Evolutionary conservation across 257 asterid species (phyloP).

Genomic region (Solanum chiquidenum): DNA sequence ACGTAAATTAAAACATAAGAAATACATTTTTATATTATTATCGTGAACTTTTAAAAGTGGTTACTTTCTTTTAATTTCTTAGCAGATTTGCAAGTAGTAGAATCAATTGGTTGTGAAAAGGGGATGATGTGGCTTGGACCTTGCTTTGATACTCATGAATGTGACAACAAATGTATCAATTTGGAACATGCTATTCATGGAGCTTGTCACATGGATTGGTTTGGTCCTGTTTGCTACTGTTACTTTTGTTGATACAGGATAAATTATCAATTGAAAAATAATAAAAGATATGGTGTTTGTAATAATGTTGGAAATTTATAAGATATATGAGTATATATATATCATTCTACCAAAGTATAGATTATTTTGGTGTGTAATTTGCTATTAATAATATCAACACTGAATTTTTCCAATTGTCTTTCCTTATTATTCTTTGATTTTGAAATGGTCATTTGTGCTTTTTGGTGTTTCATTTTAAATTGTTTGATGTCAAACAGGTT

Average conservation of each 20-base stretch:
- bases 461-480: too few relatives aligned
- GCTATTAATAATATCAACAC: too few relatives aligned
- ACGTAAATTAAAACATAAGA: not conserved
- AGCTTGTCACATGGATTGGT: not conserved
- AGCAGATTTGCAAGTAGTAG: not conserved
- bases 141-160: not conserved
- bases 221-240: not conserved
- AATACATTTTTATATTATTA: not conserved
- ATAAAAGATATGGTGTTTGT: not conserved
- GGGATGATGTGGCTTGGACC: not conserved
- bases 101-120: not conserved
- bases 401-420: too few relatives aligned
- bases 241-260: not conserved
- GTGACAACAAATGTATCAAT: not conserved
- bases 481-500: too few relatives aligned
- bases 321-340: too few relatives aligned
- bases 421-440: too few relatives aligned
- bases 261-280: not conserved
- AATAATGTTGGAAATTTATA: not conserved
- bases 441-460: too few relatives aligned
- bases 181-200: not conserved
- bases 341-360: too few relatives aligned
- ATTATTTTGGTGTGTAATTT: too few relatives aligned
- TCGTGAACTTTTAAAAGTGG: not conserved
- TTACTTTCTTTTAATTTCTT: too few relatives aligned